A percentile compares a stretch with the other conserved stretches of the same genome.
phyloP scores from a whole-genome alignment of 2,329 filamentous ascomycete species.

The Diaporthe destruens region DNA sequence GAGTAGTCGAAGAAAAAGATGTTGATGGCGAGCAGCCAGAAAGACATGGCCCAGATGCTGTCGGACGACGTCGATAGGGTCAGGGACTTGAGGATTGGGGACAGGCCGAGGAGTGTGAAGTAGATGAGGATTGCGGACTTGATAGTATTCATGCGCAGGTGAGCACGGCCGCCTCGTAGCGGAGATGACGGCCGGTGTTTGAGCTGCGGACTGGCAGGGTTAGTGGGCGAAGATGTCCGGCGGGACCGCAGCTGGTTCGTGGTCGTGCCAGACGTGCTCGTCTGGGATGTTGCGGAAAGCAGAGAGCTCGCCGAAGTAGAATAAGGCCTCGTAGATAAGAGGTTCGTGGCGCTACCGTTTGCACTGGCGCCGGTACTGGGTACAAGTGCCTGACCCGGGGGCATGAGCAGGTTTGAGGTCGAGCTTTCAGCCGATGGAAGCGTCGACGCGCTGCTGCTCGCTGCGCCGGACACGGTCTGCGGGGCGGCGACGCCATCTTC shows the following conservation, averaged over 20 bases:
- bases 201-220: constrained; percentile 50
- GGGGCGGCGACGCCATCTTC: constrained; percentile 35
- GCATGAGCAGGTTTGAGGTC: constrained; percentile 57
- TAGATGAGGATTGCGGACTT: constrained; percentile 96
- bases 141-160: constrained; percentile 78
- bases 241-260: constrained; percentile 46
- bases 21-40: constrained; percentile 93
- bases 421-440: constrained; percentile 60
- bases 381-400: constrained; percentile 37
- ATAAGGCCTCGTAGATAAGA: constrained; percentile 55
- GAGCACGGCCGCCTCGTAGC: constrained; percentile 56
- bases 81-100: constrained; percentile 96
- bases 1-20: constrained; percentile 99
- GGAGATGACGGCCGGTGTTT: constrained; percentile 51
- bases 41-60: constrained; percentile 97
- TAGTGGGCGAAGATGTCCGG: constrained; percentile 48
- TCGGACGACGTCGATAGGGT: constrained; percentile 92
- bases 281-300: constrained; percentile 57
- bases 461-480: constrained; percentile 33
- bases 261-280: constrained; percentile 44
- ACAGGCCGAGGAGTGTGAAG: constrained; percentile 89
- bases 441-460: constrained; percentile 46
- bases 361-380: constrained; percentile 45
- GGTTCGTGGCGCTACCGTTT: constrained; percentile 47
- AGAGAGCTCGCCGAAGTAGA: constrained; percentile 69